Conservation (phyloP, 2,329 filamentous ascomycete species). For the Aspergillus sp. region DNA sequence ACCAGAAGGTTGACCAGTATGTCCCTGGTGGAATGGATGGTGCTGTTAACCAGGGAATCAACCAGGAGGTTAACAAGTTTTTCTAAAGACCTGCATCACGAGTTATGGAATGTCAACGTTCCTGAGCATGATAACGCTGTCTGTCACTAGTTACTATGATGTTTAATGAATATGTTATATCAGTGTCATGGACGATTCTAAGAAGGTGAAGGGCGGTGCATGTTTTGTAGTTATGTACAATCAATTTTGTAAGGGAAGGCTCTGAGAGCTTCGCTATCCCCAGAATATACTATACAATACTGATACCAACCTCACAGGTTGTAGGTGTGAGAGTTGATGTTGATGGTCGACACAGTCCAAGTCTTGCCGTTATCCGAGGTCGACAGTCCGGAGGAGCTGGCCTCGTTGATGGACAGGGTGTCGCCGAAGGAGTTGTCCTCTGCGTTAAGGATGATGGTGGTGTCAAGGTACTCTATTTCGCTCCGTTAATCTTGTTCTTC, state of each 20-base stretch:
- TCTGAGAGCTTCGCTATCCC: no score
- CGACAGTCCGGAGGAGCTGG: slow-evolving; percentile 27
- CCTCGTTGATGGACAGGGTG: slow-evolving; percentile 33
- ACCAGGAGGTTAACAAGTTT: not conserved
- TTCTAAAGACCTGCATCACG: not conserved
- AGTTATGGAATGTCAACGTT: not conserved
- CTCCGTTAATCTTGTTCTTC: not conserved
- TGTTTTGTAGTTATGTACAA: no score
- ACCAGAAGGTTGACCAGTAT: slow-evolving; percentile 3
- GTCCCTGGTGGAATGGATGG: not conserved
- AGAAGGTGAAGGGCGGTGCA: no score
- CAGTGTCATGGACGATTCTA: no score
- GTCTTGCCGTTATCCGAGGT: slow-evolving; percentile 31
- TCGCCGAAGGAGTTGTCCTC: slow-evolving; percentile 29
- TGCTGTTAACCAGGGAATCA: not conserved
- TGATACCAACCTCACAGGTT: not conserved
- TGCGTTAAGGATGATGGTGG: slow-evolving; percentile 32
- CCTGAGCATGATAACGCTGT: no score
- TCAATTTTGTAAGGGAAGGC: no score
- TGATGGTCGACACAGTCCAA: slow-evolving; percentile 32
- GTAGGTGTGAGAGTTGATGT: slow-evolving; percentile 32
- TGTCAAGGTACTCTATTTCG: slow-evolving; percentile 30
- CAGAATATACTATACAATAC: not conserved
- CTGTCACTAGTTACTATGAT: no score
- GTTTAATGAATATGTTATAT: no score